Conservation (phyloP, 805 yeast genomes). For the Saturnispora dispora region DNA sequence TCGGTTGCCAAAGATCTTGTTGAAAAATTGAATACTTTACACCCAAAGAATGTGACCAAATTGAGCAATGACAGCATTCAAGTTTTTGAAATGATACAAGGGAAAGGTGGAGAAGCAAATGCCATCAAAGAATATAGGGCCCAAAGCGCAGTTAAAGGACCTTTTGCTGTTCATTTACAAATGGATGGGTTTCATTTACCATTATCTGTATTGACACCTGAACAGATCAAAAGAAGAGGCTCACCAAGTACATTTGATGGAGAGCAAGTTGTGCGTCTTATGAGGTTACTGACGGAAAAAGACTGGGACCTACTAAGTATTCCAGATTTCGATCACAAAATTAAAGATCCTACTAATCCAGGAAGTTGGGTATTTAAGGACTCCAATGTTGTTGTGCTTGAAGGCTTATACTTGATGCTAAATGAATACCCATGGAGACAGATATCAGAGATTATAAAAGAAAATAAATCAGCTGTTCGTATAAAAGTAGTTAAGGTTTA, state of each 20-base stretch:
- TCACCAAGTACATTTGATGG: slow-evolving; percentile 83
- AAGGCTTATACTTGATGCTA: slow-evolving; percentile 66
- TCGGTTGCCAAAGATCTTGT: slow-evolving; percentile 48
- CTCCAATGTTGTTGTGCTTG: slow-evolving; percentile 53
- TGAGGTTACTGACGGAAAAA: slow-evolving; percentile 20
- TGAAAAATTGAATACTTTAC: slow-evolving; percentile 27
- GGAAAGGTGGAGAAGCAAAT: not conserved
- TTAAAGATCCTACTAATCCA: slow-evolving; percentile 60
- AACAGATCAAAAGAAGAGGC: slow-evolving; percentile 63
- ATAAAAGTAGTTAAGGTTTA: slow-evolving; percentile 23
- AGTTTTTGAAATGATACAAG: not conserved
- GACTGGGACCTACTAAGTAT: slow-evolving; percentile 25
- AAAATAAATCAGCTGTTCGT: slow-evolving; percentile 13
- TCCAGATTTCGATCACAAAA: slow-evolving; percentile 70
- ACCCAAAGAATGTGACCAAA: not conserved
- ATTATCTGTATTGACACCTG: slow-evolving; percentile 34
- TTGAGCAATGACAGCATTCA: not conserved
- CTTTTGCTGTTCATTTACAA: slow-evolving; percentile 42
- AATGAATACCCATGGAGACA: slow-evolving; percentile 50
- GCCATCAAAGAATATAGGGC: slow-evolving; percentile 5
- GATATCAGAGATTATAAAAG: slow-evolving; percentile 30
- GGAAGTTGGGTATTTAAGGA: slow-evolving; percentile 34
- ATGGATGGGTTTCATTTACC: slow-evolving; percentile 79
- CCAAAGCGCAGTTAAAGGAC: not conserved
- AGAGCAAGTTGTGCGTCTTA: slow-evolving; percentile 31